These are phyloP conservation scores for Colletotrichum karsti DNA, from an alignment of 2,329 filamentous ascomycete species.

Conservation along the genomic window DNA sequence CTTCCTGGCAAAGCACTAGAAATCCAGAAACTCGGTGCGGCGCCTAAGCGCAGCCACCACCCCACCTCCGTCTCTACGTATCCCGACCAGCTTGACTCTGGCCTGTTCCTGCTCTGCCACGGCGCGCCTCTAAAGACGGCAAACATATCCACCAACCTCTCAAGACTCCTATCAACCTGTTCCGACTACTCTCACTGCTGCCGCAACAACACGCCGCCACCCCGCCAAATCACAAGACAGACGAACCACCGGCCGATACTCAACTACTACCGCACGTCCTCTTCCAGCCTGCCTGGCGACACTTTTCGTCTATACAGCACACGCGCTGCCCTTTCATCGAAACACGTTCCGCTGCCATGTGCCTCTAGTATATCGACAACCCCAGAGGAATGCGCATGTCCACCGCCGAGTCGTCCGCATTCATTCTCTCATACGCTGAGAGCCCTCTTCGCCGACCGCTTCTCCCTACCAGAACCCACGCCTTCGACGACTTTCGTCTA, in stretches of 20 bases:
- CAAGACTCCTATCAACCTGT: slow-evolving; percentile 1
- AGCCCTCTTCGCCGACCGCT: not conserved
- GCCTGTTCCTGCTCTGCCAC: slow-evolving; percentile 23
- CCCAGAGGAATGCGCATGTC: slow-evolving; percentile 27
- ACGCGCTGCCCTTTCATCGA: slow-evolving; percentile 5
- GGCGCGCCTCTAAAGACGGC: slow-evolving; percentile 25
- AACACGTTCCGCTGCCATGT: slow-evolving; percentile 19
- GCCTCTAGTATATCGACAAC: slow-evolving; percentile 21
- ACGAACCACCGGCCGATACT: slow-evolving; percentile 9
- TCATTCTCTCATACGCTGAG: slow-evolving; percentile 7
- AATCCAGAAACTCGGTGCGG: slow-evolving; percentile 25
- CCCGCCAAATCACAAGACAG: slow-evolving; percentile 28
- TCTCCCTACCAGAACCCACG: slow-evolving; percentile 9
- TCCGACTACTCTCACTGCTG: slow-evolving; percentile 8
- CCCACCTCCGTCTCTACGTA: slow-evolving; percentile 24
- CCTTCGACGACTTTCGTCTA: slow-evolving; percentile 19
- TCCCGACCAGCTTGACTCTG: slow-evolving; percentile 10
- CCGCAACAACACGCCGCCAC: slow-evolving; percentile 20
- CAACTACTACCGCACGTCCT: slow-evolving; percentile 7
- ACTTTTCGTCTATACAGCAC: not conserved
- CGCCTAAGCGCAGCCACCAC: slow-evolving; percentile 29
- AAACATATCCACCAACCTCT: slow-evolving; percentile 27
- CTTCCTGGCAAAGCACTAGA: slow-evolving; percentile 22
- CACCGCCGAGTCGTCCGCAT: slow-evolving; percentile 14
- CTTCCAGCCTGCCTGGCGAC: not conserved